phyloP scores from a whole-genome alignment of 140 eudicot species.

The Oenanthe javanica region DNA sequence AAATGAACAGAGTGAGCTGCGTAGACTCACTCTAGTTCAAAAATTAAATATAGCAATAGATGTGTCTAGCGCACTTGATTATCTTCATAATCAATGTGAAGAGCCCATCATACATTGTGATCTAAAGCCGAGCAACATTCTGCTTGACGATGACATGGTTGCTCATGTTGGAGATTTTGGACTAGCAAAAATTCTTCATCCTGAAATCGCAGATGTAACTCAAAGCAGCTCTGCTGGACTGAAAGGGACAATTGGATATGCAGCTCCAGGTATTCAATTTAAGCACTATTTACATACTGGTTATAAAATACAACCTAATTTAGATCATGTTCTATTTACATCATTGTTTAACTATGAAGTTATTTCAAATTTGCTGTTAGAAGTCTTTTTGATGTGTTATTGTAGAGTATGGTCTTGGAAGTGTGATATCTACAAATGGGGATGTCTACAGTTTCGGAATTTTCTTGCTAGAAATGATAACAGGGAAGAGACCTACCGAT shows the following conservation, averaged over 20 bases:
- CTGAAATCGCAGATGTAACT: not conserved
- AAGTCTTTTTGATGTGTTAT: not conserved
- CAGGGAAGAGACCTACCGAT: conserved; percentile 5
- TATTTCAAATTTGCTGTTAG: not conserved
- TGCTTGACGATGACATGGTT: not conserved
- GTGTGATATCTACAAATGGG: not conserved
- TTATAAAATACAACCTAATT: not conserved
- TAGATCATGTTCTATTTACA: not conserved
- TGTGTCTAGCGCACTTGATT: not conserved
- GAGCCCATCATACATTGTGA: not conserved
- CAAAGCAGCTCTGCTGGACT: not conserved
- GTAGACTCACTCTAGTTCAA: not conserved
- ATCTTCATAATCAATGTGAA: conserved; percentile 3
- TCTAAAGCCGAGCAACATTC: not conserved
- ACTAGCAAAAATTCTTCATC: not conserved
- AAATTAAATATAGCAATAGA: not conserved
- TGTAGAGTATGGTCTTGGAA: conserved; percentile 6
- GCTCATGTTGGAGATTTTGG: conserved; percentile 5
- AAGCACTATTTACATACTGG: not conserved
- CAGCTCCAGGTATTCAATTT: not conserved
- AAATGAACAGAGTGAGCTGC: not conserved
- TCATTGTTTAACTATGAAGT: not conserved
- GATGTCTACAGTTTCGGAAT: conserved; percentile 8
- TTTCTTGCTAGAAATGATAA: not conserved
- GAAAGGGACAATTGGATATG: not conserved